Conservation (phyloP, 2,329 filamentous ascomycete genomes). For the Claviceps lovelessii region DNA sequence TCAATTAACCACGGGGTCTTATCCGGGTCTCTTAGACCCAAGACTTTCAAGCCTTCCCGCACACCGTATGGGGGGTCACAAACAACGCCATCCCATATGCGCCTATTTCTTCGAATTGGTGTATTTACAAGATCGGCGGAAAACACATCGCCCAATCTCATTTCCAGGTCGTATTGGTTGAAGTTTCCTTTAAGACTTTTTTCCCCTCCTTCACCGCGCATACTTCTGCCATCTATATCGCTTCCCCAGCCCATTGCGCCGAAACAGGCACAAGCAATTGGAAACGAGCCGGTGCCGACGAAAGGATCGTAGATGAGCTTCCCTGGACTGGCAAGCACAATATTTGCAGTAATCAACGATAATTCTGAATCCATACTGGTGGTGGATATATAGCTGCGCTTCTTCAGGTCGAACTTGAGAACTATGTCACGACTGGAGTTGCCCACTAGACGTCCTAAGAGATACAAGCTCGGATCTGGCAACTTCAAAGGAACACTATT, state of each 20-base stretch:
- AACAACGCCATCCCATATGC: slow-evolving; percentile 74
- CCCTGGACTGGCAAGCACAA: slow-evolving; percentile 67
- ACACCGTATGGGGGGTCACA: slow-evolving; percentile 96
- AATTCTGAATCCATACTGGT: slow-evolving; percentile 97
- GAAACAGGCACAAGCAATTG: slow-evolving; percentile 78
- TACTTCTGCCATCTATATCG: slow-evolving; percentile 84
- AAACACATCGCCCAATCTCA: slow-evolving; percentile 61
- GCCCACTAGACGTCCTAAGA: slow-evolving; percentile 59
- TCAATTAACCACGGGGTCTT: slow-evolving; percentile 47
- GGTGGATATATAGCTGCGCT: slow-evolving; percentile 82
- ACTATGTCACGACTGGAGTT: slow-evolving; percentile 53
- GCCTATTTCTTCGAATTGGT: slow-evolving; percentile 45
- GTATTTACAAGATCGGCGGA: slow-evolving; percentile 79
- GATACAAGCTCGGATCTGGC: slow-evolving; percentile 42
- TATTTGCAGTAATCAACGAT: slow-evolving; percentile 79
- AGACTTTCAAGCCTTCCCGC: slow-evolving; percentile 75
- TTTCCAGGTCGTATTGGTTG: slow-evolving; percentile 59
- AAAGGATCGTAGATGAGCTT: slow-evolving; percentile 92
- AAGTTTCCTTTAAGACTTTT: slow-evolving; percentile 56
- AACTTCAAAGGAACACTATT: slow-evolving; percentile 33
- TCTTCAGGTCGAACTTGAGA: slow-evolving; percentile 76
- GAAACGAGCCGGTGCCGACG: slow-evolving; percentile 87
- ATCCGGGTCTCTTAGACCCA: slow-evolving; percentile 59
- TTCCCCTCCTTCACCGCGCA: slow-evolving; percentile 53
- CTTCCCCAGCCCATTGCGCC: slow-evolving; percentile 72